Percentiles rank a stretch among this genome's conserved stretches.
Conservation (phyloP, 805 yeast species). For the Vanderwaltozyma polyspora region DNA sequence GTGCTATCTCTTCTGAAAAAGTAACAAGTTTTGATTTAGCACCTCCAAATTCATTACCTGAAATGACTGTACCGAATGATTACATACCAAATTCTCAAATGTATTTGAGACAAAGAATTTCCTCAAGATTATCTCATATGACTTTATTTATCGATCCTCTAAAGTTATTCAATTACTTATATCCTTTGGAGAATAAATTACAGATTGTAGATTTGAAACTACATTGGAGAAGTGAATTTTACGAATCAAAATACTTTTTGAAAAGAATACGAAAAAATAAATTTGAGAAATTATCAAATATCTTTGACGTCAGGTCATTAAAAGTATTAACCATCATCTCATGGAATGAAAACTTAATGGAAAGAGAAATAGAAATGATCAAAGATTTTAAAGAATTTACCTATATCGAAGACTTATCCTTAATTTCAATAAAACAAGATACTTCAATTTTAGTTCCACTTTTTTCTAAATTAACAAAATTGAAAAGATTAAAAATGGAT, state of each 20-base stretch:
- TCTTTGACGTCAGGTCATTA: conserved; percentile 28
- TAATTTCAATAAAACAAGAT: conserved; percentile 30
- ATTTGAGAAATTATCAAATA: conserved; percentile 23
- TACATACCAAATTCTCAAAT: conserved; percentile 25
- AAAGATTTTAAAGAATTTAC: conserved; percentile 30
- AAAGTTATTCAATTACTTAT: conserved; percentile 27
- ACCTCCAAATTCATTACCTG: conserved; percentile 29
- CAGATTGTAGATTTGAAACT: conserved; percentile 29
- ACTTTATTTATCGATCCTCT: conserved; percentile 33
- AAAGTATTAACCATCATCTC: conserved; percentile 32
- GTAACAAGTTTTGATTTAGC: conserved; percentile 29
- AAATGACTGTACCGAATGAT: conserved; percentile 16
- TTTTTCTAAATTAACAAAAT: conserved; percentile 19
- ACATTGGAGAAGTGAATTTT: conserved; percentile 34
- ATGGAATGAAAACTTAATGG: conserved; percentile 30
- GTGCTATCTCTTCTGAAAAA: conserved; percentile 16
- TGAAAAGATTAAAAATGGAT: conserved; percentile 32
- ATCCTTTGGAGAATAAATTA: conserved; percentile 22
- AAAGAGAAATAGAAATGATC: conserved; percentile 28
- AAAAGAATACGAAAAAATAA: conserved; percentile 10
- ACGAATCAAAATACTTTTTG: conserved; percentile 22
- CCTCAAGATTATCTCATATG: conserved; percentile 23
- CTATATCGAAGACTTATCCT: conserved; percentile 29
- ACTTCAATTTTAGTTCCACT: conserved; percentile 26
- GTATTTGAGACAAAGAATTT: conserved; percentile 21